These are phyloP conservation scores for Mortierella claussenii DNA, from an alignment of 192 early-diverging fungal species.

Conservation along the genomic window DNA sequence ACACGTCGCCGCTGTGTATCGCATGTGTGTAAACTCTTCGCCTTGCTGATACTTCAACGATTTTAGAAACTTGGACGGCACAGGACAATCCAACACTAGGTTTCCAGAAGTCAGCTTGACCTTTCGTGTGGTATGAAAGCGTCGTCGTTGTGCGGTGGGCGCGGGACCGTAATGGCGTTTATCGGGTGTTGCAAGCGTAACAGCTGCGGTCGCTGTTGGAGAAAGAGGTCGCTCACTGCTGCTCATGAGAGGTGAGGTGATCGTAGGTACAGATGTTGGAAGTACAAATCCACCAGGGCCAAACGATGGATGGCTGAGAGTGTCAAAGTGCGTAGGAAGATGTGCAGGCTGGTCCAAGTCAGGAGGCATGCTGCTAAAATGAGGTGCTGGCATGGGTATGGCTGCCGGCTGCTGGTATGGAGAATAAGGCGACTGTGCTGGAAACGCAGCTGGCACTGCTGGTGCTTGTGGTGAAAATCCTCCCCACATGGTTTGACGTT, in stretches of 20 bases:
- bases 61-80: conserved; percentile 65
- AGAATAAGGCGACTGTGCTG: not conserved
- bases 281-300: conserved; percentile 3
- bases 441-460: not conserved
- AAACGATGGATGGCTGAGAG: not conserved
- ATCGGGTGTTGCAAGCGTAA: not conserved
- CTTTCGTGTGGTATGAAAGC: conserved; percentile 2
- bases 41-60: conserved; percentile 30
- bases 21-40: conserved; percentile 77
- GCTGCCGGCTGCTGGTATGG: not conserved
- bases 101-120: conserved; percentile 73
- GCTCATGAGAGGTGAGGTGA: too few species aligned
- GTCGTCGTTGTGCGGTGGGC: conserved; percentile 1
- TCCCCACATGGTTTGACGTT: not conserved
- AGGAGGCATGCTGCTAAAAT: not conserved
- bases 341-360: not conserved
- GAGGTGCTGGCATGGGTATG: conserved; percentile 1
- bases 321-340: not conserved
- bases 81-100: conserved; percentile 75
- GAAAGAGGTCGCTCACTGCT: too few species aligned
- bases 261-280: too few species aligned
- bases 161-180: not conserved
- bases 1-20: conserved; percentile 78
- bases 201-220: not conserved
- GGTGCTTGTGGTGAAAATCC: not conserved